A percentile compares a stretch with the other conserved stretches of the same genome.
Evolutionary conservation across 208 protist species (phyloP).

Genomic region (Trypanosoma grayi): DNA sequence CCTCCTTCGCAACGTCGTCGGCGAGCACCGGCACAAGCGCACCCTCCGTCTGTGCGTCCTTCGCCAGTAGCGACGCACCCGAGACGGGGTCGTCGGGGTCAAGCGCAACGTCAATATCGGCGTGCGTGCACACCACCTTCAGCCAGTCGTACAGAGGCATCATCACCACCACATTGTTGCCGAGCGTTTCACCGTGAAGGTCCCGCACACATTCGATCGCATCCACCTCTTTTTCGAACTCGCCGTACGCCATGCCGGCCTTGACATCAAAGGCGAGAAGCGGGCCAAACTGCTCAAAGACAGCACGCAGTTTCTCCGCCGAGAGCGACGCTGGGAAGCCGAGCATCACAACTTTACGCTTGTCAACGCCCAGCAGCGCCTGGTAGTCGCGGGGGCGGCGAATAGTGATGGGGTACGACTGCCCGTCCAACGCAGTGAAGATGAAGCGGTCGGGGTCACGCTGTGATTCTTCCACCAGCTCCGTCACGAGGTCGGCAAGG

Average conservation of each 20-base stretch:
- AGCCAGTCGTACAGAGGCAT: slow-evolving; percentile 78
- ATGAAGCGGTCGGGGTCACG: slow-evolving; percentile 54
- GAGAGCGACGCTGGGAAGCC: slow-evolving; percentile 67
- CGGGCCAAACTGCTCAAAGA: slow-evolving; percentile 65
- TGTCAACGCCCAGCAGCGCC: slow-evolving; percentile 49
- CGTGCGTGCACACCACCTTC: slow-evolving; percentile 57
- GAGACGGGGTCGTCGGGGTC: slow-evolving; percentile 73
- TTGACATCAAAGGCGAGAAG: slow-evolving; percentile 64
- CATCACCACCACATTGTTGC: slow-evolving; percentile 55
- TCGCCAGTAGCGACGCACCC: slow-evolving; percentile 49
- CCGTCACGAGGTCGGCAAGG: slow-evolving; percentile 78
- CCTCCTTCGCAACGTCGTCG: slow-evolving; percentile 26
- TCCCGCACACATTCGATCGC: slow-evolving; percentile 66
- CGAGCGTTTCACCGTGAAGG: slow-evolving; percentile 70
- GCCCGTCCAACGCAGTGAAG: slow-evolving; percentile 52
- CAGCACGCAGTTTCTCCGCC: slow-evolving; percentile 39
- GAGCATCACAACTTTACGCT: slow-evolving; percentile 65
- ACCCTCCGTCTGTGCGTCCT: slow-evolving; percentile 17
- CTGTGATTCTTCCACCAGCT: slow-evolving; percentile 56
- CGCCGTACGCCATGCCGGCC: slow-evolving; percentile 67
- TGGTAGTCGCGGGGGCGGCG: slow-evolving; percentile 73
- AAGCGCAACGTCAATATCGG: slow-evolving; percentile 69
- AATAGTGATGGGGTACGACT: slow-evolving; percentile 55
- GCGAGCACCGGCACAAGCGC: slow-evolving; percentile 43
- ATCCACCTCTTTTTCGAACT: slow-evolving; percentile 56